Percentiles rank a stretch among this genome's conserved stretches.
phyloP scores from a whole-genome alignment of 2,329 filamentous ascomycete species.

The Fusarium liriodendri region DNA sequence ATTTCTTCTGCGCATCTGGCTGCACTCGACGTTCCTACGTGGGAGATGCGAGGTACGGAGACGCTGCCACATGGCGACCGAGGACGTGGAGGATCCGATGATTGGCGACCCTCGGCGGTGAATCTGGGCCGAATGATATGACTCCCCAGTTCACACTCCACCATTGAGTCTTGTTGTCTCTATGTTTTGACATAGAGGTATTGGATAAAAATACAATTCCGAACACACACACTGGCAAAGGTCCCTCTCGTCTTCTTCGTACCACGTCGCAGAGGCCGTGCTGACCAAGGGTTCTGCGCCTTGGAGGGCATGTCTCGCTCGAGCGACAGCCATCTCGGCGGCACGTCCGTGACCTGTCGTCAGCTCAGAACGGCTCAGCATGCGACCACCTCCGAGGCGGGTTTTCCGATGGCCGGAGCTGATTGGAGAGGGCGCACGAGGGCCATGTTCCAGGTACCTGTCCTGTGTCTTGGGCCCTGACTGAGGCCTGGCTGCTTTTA shows the following conservation, averaged over 20 bases:
- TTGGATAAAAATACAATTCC: slow-evolving; percentile 15
- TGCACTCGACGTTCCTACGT: slow-evolving; percentile 4
- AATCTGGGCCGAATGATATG: slow-evolving; percentile 16
- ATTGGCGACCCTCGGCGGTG: slow-evolving; percentile 18
- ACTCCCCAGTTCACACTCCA: slow-evolving; percentile 1
- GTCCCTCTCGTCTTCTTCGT: slow-evolving; percentile 20
- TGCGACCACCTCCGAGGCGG: slow-evolving; percentile 34
- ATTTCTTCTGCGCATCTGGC: slow-evolving; percentile 18
- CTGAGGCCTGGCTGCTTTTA: slow-evolving; percentile 1
- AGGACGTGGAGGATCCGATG: slow-evolving; percentile 24
- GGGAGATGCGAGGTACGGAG: slow-evolving; percentile 27
- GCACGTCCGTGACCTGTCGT: slow-evolving; percentile 37
- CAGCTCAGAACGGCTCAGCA: slow-evolving; percentile 43
- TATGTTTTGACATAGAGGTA: neutral
- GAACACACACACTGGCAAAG: slow-evolving; percentile 4
- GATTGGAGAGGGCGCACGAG: slow-evolving; percentile 31
- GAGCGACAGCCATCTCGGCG: slow-evolving; percentile 28
- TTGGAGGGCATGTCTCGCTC: slow-evolving; percentile 20
- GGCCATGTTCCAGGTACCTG: slow-evolving; percentile 29
- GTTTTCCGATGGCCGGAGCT: slow-evolving; percentile 16
- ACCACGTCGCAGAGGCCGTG: slow-evolving; percentile 27
- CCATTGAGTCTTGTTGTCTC: neutral
- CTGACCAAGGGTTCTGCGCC: slow-evolving; percentile 36
- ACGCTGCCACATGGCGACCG: slow-evolving; percentile 41
- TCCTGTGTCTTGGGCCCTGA: slow-evolving; percentile 23